These are phyloP conservation scores for Ceratocystiopsis minuta DNA, from an alignment of 2,329 filamentous ascomycete genomes.

Conservation along the genomic window DNA sequence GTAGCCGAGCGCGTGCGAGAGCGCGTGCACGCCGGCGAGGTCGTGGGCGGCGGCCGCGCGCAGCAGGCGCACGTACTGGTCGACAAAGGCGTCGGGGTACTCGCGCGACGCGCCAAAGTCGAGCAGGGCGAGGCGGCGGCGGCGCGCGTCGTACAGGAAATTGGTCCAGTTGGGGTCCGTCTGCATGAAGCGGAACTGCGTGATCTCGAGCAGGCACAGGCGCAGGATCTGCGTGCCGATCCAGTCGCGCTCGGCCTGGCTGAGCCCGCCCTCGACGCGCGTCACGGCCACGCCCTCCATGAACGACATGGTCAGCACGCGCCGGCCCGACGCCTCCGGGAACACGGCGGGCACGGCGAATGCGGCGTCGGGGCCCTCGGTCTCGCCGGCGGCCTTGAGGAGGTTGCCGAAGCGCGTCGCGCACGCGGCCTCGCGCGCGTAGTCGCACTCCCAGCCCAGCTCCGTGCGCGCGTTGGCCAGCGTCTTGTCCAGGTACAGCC, in stretches of 20 bases:
- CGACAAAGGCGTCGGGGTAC: constrained; percentile 64
- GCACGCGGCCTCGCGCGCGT: constrained; percentile 71
- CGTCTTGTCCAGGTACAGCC: constrained; percentile 88
- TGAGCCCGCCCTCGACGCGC: constrained; percentile 48
- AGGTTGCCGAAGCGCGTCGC: constrained; percentile 59
- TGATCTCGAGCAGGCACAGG: constrained; percentile 81
- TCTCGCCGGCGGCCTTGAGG: constrained; percentile 28
- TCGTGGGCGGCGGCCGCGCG: constrained; percentile 62
- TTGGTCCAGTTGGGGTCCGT: constrained; percentile 99
- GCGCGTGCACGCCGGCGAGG: constrained; percentile 38
- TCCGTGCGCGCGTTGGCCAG: constrained; percentile 89
- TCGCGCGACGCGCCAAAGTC: constrained; percentile 90
- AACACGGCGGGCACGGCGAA: constrained; percentile 51
- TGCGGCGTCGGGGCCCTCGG: constrained; percentile 20
- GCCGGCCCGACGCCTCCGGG: constrained; percentile 10
- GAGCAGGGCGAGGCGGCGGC: constrained; percentile 65
- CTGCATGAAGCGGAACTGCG: constrained; percentile 95
- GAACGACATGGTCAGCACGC: constrained; percentile 62
- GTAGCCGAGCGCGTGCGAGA: constrained; percentile 70
- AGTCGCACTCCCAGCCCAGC: constrained; percentile 94
- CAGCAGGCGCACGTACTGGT: constrained; percentile 62
- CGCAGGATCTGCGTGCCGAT: constrained; percentile 88
- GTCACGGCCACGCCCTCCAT: constrained; percentile 79
- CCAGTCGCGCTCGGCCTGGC: constrained; percentile 79
- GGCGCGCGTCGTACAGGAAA: constrained; percentile 69